These are phyloP conservation scores for Leishmania martiniquensis DNA, from an alignment of 208 protist genomes.

Conservation along the genomic window DNA sequence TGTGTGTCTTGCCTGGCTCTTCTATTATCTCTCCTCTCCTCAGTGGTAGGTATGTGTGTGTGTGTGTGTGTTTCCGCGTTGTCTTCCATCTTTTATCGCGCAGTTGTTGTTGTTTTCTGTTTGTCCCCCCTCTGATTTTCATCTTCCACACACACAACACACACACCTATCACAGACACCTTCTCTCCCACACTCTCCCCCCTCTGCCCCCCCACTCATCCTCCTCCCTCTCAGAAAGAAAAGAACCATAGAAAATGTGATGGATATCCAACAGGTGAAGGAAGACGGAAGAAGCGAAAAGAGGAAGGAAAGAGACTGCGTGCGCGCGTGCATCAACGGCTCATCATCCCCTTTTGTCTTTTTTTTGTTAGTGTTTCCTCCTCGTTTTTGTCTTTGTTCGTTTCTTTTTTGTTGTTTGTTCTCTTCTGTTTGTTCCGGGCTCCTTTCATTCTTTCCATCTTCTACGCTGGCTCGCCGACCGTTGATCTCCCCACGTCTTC, in stretches of 20 bases:
- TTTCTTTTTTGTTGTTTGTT: neutral
- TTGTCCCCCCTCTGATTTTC: neutral
- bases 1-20: slow-evolving; percentile 1
- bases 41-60: neutral
- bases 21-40: neutral
- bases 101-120: neutral
- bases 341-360: too few relatives aligned
- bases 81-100: neutral
- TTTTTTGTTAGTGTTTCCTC: too few relatives aligned
- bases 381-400: neutral
- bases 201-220: too few relatives aligned
- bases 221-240: too few relatives aligned
- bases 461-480: too few relatives aligned
- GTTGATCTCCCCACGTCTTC: neutral
- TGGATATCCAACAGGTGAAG: too few relatives aligned
- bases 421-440: too few relatives aligned
- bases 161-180: neutral
- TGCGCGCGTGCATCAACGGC: too few relatives aligned
- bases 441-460: neutral
- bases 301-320: neutral
- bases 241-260: too few relatives aligned
- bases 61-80: neutral
- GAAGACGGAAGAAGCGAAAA: neutral
- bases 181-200: too few relatives aligned
- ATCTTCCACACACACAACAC: neutral